phyloP scores from a whole-genome alignment of 805 yeast genomes.

The Saturnispora mendoncae region DNA sequence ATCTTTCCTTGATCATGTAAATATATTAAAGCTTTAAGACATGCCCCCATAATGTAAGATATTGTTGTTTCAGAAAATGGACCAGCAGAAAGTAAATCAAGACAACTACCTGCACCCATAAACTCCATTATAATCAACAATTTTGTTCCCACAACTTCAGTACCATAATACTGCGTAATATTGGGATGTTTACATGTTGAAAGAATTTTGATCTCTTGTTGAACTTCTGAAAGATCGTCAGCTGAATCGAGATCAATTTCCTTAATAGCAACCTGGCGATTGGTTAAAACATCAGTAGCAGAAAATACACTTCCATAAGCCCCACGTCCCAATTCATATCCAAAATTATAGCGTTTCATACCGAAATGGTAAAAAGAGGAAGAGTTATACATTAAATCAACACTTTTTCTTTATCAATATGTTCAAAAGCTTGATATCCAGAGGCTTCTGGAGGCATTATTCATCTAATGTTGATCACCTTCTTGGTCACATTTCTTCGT shows the following conservation, averaged over 20 bases:
- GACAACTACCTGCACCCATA: slow-evolving; percentile 69
- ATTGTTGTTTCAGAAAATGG: slow-evolving; percentile 50
- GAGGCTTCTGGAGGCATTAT: too few relatives aligned
- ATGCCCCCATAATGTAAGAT: slow-evolving; percentile 44
- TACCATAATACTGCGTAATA: slow-evolving; percentile 62
- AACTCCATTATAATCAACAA: slow-evolving; percentile 78
- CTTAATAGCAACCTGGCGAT: slow-evolving; percentile 47
- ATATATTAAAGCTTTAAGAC: slow-evolving; percentile 54
- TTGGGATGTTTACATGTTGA: slow-evolving; percentile 56
- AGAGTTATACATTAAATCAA: too few relatives aligned
- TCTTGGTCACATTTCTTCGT: slow-evolving; percentile 4
- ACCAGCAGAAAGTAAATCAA: slow-evolving; percentile 53
- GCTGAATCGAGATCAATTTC: slow-evolving; percentile 65
- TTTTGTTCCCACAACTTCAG: slow-evolving; percentile 59
- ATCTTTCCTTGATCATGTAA: slow-evolving; percentile 68
- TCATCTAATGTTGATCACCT: slow-evolving; percentile 7
- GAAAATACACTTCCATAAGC: slow-evolving; percentile 71
- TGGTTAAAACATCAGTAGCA: slow-evolving; percentile 40
- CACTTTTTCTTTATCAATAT: too few relatives aligned
- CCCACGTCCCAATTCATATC: slow-evolving; percentile 61
- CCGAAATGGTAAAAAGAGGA: too few relatives aligned
- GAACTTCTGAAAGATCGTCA: slow-evolving; percentile 66
- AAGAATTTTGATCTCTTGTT: slow-evolving; percentile 59
- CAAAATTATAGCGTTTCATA: slow-evolving; percentile 30
- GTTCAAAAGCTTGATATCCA: too few relatives aligned